These are phyloP conservation scores for Planoprotostelium fungivorum DNA, from an alignment of 78 protist species.

Conservation along the genomic window DNA sequence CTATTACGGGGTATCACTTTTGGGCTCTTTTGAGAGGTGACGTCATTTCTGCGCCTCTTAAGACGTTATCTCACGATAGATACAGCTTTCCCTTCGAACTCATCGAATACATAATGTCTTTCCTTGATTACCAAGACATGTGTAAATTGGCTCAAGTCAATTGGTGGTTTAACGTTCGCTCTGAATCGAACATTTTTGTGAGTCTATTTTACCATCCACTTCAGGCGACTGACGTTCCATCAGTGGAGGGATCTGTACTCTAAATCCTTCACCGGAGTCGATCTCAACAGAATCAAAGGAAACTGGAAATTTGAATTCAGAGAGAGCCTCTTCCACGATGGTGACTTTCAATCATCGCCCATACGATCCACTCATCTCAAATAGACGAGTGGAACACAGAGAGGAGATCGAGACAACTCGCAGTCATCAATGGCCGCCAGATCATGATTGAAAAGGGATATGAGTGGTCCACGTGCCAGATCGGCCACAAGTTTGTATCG, in stretches of 20 bases:
- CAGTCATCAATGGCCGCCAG: not conserved
- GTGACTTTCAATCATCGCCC: not conserved
- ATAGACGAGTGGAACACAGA: not conserved
- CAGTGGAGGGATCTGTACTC: not conserved
- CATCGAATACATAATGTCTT: not conserved
- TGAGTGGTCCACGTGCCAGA: conserved; percentile 1
- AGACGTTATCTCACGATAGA: not conserved
- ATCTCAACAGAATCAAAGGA: not conserved
- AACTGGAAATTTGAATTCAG: not conserved
- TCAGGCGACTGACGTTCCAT: not conserved
- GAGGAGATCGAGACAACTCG: not conserved
- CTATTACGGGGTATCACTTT: not conserved
- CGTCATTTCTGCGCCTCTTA: not conserved
- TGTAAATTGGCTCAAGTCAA: not conserved
- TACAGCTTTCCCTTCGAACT: not conserved
- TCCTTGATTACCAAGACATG: not conserved
- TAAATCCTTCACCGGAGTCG: not conserved
- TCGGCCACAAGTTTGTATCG: not conserved
- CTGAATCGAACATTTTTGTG: not conserved
- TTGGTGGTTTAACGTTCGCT: not conserved
- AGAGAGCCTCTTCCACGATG: not conserved
- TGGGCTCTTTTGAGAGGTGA: not conserved
- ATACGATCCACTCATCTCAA: too few relatives aligned
- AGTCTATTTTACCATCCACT: not conserved
- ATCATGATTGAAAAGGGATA: not conserved